Percentiles rank a stretch among this genome's conserved stretches.
These are phyloP conservation scores for Mortierella sp. DNA, from an alignment of 371 early-diverging fungal species.

Conservation along the genomic window DNA sequence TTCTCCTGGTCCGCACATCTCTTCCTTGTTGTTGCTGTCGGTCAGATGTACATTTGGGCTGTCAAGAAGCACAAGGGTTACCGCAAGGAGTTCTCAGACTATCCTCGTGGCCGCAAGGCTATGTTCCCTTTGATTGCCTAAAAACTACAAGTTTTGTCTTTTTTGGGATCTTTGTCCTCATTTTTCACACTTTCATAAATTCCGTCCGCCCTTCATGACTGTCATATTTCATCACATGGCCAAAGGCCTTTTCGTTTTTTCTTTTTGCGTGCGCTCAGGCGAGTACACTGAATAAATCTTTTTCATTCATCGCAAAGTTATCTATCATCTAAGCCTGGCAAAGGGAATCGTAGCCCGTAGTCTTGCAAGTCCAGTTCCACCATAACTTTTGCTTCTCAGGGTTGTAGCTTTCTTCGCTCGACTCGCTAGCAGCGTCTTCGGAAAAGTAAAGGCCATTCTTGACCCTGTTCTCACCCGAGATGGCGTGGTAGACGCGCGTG, in stretches of 20 bases:
- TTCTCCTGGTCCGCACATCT: conserved; percentile 81
- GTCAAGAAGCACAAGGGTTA: conserved; percentile 95
- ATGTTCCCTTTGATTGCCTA: conserved; percentile 90
- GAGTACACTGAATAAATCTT: no score
- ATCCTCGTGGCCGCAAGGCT: conserved; percentile 90
- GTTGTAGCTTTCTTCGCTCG: conserved; percentile 40
- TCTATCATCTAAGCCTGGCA: neutral
- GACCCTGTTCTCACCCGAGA: conserved; percentile 15
- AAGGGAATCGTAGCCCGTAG: conserved; percentile 11
- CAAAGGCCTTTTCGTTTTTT: conserved; percentile 1
- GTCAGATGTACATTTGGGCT: conserved; percentile 97
- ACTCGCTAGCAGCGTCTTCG: conserved; percentile 17
- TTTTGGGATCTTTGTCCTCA: neutral
- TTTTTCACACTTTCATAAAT: neutral
- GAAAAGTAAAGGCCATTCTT: conserved; percentile 20
- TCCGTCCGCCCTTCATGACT: no score
- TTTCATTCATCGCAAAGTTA: no score
- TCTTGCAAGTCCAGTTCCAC: conserved; percentile 45
- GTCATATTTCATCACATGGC: neutral
- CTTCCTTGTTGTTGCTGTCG: conserved; percentile 84
- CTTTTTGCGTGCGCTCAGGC: neutral
- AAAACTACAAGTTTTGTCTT: conserved; percentile 6
- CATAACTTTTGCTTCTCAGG: conserved; percentile 40
- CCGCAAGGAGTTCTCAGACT: conserved; percentile 90
- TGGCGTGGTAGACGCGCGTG: conserved; percentile 28